Conservation (phyloP, 2,329 filamentous ascomycete genomes). For the Podosphaera fusca region DNA sequence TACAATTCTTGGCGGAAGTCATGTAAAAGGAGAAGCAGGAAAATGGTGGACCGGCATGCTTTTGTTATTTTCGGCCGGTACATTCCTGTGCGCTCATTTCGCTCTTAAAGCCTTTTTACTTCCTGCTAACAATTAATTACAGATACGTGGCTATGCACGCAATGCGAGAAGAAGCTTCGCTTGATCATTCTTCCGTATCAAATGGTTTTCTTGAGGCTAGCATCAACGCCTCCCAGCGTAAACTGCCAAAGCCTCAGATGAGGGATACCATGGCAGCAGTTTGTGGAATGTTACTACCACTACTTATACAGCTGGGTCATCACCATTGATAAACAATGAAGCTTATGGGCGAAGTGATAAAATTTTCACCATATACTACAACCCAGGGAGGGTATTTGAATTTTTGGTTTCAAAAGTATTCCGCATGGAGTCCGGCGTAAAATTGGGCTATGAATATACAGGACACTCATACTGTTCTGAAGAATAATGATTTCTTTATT, state of each 20-base stretch:
- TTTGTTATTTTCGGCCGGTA: slow-evolving; percentile 83
- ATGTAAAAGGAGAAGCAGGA: slow-evolving; percentile 26
- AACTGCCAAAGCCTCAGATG: slow-evolving; percentile 33
- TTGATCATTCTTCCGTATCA: slow-evolving; percentile 21
- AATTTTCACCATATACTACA: neutral
- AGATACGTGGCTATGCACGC: slow-evolving; percentile 97
- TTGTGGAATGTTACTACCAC: slow-evolving; percentile 53
- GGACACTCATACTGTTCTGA: neutral
- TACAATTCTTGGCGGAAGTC: slow-evolving; percentile 43
- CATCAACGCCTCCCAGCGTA: slow-evolving; percentile 22
- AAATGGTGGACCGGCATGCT: slow-evolving; percentile 83
- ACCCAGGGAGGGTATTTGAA: neutral
- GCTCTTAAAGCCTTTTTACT: neutral
- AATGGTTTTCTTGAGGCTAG: slow-evolving; percentile 30
- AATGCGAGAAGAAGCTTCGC: slow-evolving; percentile 54
- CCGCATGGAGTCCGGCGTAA: neutral
- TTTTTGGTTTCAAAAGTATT: neutral
- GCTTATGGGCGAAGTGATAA: neutral
- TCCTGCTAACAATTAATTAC: neutral
- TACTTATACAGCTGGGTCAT: slow-evolving; percentile 58
- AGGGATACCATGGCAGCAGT: slow-evolving; percentile 49
- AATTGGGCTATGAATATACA: neutral
- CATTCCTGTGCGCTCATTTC: slow-evolving; percentile 57
- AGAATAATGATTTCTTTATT: neutral
- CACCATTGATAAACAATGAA: slow-evolving; percentile 24